Percentiles rank a stretch among this genome's conserved stretches.
Conservation (phyloP, 495 filamentous ascomycete genomes). For the Aspergillus hancockii region DNA sequence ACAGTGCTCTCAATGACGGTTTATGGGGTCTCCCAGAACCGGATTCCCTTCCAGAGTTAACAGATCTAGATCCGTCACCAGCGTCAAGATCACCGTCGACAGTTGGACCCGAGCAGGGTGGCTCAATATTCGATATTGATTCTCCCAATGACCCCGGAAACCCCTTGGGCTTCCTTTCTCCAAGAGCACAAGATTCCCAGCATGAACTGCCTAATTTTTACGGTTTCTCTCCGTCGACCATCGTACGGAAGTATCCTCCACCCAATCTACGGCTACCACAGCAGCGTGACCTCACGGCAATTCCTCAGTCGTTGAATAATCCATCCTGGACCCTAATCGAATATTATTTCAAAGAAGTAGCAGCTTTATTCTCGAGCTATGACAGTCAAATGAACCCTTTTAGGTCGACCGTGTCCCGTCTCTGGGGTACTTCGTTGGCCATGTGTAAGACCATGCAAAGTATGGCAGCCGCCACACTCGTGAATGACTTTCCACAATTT, state of each 20-base stretch:
- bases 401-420: slow-evolving; percentile 53
- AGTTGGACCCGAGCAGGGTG: slow-evolving; percentile 13
- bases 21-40: slow-evolving; percentile 39
- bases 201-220: slow-evolving; percentile 22
- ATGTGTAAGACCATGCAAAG: slow-evolving; percentile 62
- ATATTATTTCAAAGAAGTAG: slow-evolving; percentile 62
- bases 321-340: slow-evolving; percentile 57
- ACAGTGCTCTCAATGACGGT: slow-evolving; percentile 30
- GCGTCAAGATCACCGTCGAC: slow-evolving; percentile 20
- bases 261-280: slow-evolving; percentile 17
- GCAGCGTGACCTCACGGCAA: slow-evolving; percentile 33
- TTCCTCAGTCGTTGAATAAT: slow-evolving; percentile 43
- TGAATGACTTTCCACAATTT: slow-evolving; percentile 58
- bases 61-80: slow-evolving; percentile 34
- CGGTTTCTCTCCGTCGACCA: slow-evolving; percentile 39
- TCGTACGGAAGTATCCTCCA: slow-evolving; percentile 43
- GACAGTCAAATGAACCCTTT: slow-evolving; percentile 61
- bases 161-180: slow-evolving; percentile 34
- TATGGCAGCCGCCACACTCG: slow-evolving; percentile 61
- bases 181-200: slow-evolving; percentile 25
- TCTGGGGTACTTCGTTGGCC: slow-evolving; percentile 57
- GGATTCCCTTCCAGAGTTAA: slow-evolving; percentile 36
- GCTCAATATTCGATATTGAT: slow-evolving; percentile 29
- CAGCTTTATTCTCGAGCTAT: slow-evolving; percentile 58
- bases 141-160: slow-evolving; percentile 28